Percentiles rank a stretch among this genome's conserved stretches.
phyloP scores from a whole-genome alignment of 2,329 filamentous ascomycete species.

The Pseudogymnoascus sp. region DNA sequence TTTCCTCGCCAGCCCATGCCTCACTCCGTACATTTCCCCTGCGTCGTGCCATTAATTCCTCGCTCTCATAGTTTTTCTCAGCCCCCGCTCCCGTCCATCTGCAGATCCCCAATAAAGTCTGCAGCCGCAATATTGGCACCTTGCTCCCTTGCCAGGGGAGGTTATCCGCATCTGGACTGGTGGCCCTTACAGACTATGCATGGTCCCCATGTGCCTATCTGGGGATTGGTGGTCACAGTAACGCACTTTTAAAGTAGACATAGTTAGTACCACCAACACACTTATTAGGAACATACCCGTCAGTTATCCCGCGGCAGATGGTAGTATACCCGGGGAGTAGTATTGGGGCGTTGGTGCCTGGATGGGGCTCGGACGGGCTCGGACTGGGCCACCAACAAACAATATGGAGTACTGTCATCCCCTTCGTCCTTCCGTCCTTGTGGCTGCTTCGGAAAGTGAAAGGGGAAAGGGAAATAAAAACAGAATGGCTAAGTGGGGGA shows the following conservation, averaged over 20 bases:
- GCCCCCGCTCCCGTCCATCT: neutral
- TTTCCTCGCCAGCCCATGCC: neutral
- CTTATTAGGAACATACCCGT: neutral
- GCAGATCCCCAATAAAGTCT: constrained; percentile 1
- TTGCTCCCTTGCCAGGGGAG: neutral
- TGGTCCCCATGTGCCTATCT: neutral
- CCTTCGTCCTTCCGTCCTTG: neutral
- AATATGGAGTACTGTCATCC: neutral
- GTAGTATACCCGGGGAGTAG: neutral
- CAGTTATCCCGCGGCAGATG: neutral
- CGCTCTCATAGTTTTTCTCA: neutral
- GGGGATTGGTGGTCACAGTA: neutral
- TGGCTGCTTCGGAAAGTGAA: neutral
- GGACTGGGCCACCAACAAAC: neutral
- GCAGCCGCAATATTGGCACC: neutral
- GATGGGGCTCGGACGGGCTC: neutral
- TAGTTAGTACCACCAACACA: neutral
- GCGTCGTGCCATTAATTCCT: neutral
- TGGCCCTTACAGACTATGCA: neutral
- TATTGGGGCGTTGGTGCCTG: neutral
- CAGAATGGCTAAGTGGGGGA: neutral
- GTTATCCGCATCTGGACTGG: neutral
- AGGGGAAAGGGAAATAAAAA: neutral
- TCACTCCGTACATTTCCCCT: neutral
- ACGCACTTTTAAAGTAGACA: neutral